Evolutionary conservation across 257 asterid species (phyloP), one percentile per base, ranked within the genome.

Genomic region (Ocimum tenuiflorum): DNA sequence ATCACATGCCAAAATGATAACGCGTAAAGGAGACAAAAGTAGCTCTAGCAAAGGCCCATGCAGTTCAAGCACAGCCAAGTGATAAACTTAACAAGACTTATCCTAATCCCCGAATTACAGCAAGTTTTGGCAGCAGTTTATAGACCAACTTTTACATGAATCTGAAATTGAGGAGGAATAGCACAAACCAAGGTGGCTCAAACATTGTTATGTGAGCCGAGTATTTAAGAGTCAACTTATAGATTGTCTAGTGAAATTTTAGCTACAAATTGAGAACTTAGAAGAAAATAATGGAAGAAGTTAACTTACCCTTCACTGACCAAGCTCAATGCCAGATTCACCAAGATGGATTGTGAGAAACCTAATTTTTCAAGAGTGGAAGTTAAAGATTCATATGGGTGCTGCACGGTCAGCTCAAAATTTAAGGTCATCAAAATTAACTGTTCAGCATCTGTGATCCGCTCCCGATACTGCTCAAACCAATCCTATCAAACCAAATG

Each of bases 241-340:
- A 17, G 48, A 59, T 35, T 24, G 35, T 64, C 39, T 22, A 39
- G 45, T 41, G 68, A 57, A 69, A 24, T 61, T 31, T 35, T 42
- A 65, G 55, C 20, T 14, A 35, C 17, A 61, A 59, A 66, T 47
- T 7, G 35, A 46, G 64, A 74, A 43, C 20, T 62, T 57, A 23
- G 36, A 31, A 17, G 29, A 63, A 65, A 60, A 60, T 36, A 69
- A 19, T 49, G 18, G 53, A 57, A 65, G 41, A 31, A 38, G 60
- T 18, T 27, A 63, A 81, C 97, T 90, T 86, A 94, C 99, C 99
- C 99, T 78, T 88, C 91, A 63, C 95, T 91, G 80, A 90, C 91
- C 81, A 94, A 79, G 81, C 72, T 63, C 77, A 88, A 78, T 15
- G 97, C 99, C 86, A 88, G 79, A 60, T 82, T 84, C 88, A 94